Percentiles rank a stretch among this genome's conserved stretches.
These are phyloP conservation scores for Exophiala bonariae DNA, from an alignment of 2,329 filamentous ascomycete species.

Conservation along the genomic window DNA sequence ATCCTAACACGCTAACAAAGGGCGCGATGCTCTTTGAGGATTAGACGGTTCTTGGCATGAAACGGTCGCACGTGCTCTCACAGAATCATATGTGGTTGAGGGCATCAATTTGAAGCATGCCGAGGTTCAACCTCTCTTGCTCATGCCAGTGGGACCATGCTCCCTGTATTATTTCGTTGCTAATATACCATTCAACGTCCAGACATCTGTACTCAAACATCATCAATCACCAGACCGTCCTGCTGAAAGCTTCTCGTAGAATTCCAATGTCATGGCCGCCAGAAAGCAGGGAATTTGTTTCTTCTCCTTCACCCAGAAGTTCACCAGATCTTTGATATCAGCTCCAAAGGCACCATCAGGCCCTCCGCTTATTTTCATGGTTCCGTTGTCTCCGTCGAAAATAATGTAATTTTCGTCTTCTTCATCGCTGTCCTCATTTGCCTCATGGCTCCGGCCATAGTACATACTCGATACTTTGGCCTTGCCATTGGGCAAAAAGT, in stretches of 20 bases:
- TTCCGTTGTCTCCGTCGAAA: slow-evolving; percentile 90
- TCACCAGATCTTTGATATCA: slow-evolving; percentile 81
- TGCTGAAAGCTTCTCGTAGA: slow-evolving; percentile 66
- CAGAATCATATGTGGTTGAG: no score
- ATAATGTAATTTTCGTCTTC: slow-evolving; percentile 62
- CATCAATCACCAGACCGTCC: slow-evolving; percentile 1
- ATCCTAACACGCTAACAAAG: no score
- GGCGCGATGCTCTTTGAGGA: no score
- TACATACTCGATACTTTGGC: slow-evolving; percentile 88
- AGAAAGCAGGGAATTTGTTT: slow-evolving; percentile 93
- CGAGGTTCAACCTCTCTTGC: no score
- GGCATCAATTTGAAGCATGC: no score
- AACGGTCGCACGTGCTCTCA: no score
- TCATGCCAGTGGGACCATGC: neutral
- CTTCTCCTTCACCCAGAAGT: slow-evolving; percentile 93
- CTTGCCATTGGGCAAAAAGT: slow-evolving; percentile 95
- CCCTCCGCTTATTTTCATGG: slow-evolving; percentile 96
- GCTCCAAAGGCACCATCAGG: slow-evolving; percentile 81
- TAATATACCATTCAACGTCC: neutral
- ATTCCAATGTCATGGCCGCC: slow-evolving; percentile 86
- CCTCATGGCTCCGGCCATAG: slow-evolving; percentile 71
- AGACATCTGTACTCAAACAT: neutral
- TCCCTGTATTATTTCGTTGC: slow-evolving; percentile 1
- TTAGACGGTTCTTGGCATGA: no score
- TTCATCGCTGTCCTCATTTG: slow-evolving; percentile 35